phyloP scores from a whole-genome alignment of 768 basidiomycete species.

The Thelephora ganbajun region DNA sequence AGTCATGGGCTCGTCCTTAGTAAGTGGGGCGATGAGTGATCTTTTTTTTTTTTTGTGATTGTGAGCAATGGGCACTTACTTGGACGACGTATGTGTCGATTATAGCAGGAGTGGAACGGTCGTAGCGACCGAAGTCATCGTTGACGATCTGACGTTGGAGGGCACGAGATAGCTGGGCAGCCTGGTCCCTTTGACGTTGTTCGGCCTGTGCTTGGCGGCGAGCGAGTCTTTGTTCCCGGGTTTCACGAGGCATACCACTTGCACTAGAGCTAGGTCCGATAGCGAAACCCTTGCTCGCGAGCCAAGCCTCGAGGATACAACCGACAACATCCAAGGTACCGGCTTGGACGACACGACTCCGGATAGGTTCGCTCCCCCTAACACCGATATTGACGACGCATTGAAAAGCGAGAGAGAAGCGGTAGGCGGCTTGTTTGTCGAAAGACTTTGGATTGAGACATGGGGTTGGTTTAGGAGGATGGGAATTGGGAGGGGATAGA shows the following conservation, averaged over 20 bases:
- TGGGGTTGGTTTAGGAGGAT: conserved; percentile 39
- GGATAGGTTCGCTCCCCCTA: conserved; percentile 82
- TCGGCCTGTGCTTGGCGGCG: conserved; percentile 42
- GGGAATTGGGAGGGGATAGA: conserved; percentile 49
- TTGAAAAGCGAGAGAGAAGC: conserved; percentile 89
- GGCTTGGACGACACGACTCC: conserved; percentile 86
- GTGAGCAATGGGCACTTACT: too few relatives aligned
- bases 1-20: neutral
- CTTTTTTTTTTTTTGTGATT: too few relatives aligned
- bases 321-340: conserved; percentile 90
- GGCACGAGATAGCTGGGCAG: conserved; percentile 40
- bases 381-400: conserved; percentile 97
- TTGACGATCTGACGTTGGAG: conserved; percentile 33
- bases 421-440: conserved; percentile 76
- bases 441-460: conserved; percentile 54
- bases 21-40: too few relatives aligned
- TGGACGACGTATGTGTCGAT: too few relatives aligned
- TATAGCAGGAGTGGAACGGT: neutral
- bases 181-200: conserved; percentile 47
- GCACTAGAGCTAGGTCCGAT: conserved; percentile 71
- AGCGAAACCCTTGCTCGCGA: conserved; percentile 77
- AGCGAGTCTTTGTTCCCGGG: conserved; percentile 57
- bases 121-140: conserved; percentile 6
- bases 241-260: conserved; percentile 60
- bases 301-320: conserved; percentile 86